Base-by-base conservation (phyloP, 164 flowering plant species). In the Berberis vulgaris region DNA sequence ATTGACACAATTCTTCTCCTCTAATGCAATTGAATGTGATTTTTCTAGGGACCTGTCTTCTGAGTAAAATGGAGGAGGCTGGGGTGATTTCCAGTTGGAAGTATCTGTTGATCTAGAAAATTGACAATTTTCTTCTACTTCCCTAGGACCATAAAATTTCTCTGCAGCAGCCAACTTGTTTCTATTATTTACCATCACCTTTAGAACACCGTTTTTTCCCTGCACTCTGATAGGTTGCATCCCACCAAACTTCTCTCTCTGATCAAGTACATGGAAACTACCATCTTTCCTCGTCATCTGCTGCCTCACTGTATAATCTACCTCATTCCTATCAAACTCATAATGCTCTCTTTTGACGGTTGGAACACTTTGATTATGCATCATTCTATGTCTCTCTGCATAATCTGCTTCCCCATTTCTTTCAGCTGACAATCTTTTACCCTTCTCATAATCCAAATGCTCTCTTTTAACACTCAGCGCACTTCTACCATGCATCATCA, bases 161-260 rank as follows among this genome's bases (percentile, higher is more conserved):
- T 64, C 65, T 54, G 73, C 56, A 44, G 63, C 80, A 62, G 64
- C 77, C 41, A 69, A 60, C 70, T 71, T 77, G 57, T 79, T 82
- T 65, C 82, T 82, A 67, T 77, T 84, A 38, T 82, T 83, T 13
- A 82, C 76, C 84, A 78, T 79, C 70, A 86, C 85, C 74, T 90
- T 91, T 63, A 86, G 69, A 45, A 88, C 95, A 63, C 96, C 97
- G 73, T 86, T 83, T 74, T 86, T 87, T 5, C 97, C 95, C 72
- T 86, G 90, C 61, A 88, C 68, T 72, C 90, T 79, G 45, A 86
- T 80, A 56, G 78, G 69, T 67, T 67, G 49, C 63, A 38, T 26
- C 26, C 26, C 72, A 62, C 59, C 71, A 63, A 59, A 71, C 76
- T 80, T 81, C 60, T 76, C 79, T 68, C 75, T 77, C 65, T 68